Conservation (phyloP, 352 stramenopile species). For the Peronosclerospora sorghi region DNA sequence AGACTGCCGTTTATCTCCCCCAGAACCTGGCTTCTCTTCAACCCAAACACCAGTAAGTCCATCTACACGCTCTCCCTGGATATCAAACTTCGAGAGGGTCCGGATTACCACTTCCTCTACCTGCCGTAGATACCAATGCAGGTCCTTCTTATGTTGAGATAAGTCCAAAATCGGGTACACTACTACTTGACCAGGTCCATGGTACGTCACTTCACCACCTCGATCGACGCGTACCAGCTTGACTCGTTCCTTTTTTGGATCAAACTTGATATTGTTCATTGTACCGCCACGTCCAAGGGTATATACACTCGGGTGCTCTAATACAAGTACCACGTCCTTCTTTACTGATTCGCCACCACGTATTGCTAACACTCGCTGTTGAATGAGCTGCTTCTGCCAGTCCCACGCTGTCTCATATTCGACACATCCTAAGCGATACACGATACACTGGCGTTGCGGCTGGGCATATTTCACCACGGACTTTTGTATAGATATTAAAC, state of each 20-base stretch:
- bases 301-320: constrained; percentile 92
- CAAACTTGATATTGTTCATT: constrained; percentile 77
- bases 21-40: constrained; percentile 22
- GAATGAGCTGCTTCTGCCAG: constrained; percentile 83
- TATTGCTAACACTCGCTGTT: constrained; percentile 51
- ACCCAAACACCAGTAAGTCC: constrained; percentile 96
- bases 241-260: constrained; percentile 44
- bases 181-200: constrained; percentile 96
- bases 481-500: constrained; percentile 5
- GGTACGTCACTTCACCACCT: constrained; percentile 98
- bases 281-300: constrained; percentile 93
- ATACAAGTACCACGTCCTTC: constrained; percentile 38
- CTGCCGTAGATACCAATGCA: constrained; percentile 95
- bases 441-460: constrained; percentile 38
- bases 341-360: constrained; percentile 30
- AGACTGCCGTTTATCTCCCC: constrained; percentile 15
- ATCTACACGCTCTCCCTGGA: constrained; percentile 84
- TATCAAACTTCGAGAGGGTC: constrained; percentile 80
- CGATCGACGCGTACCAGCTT: constrained; percentile 95
- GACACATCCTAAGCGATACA: constrained; percentile 57
- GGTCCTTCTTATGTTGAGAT: constrained; percentile 88
- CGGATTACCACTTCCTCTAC: constrained; percentile 94
- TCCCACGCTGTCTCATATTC: constrained; percentile 80
- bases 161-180: constrained; percentile 97
- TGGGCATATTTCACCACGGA: constrained; percentile 1